Base-by-base conservation (phyloP, 441 rosid genomes). In the Rhodomyrtus psidioides region DNA sequence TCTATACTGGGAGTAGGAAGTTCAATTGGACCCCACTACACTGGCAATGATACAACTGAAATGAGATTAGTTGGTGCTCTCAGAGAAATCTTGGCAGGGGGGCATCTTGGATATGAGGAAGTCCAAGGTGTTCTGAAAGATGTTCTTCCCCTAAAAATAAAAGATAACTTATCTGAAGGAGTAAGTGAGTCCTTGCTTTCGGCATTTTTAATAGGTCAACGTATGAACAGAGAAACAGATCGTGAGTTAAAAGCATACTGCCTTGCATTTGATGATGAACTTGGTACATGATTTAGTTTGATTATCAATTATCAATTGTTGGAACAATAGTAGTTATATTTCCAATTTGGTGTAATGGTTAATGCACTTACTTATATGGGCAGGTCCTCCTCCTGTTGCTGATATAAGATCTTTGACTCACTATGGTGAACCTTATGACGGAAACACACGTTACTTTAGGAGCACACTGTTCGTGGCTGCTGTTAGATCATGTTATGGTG, bases 381-480 rank as follows among this genome's bases (percentile, higher is more conserved):
- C 91, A 97, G 98, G 97, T 90, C 91, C 92, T 89, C 88, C 94
- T 55, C 98, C 96, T 8, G 91, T 97, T 89, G 99, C 98, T 89
- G 93, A 96, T 91, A 95, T 96, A 84, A 93, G 93, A 90, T 97
- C 98, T 9, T 93, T 97, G 92, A 97, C 99, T 81, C 98, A 96
- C 94, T 97, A 94, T 85, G 99, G 99, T 56, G 99, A 97, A 91
- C 98, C 99, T 88, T 96, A 97, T 86, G 99, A 97, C 91, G 99
- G 99, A 84, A 97, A 96, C 87, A 97, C 98, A 23, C 94, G 98
- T 54, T 96, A 82, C 91, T 97, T 97, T 86, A 92, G 96, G 87
- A 95, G 96, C 91, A 96, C 95, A 17, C 86, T 97, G 83, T 97
- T 94, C 90, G 98, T 96, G 85, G 98, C 98, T 90, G 92, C 98